Evolutionary conservation across 139 green algal species (phyloP), one percentile per base, ranked within the genome.

Genomic region (Deuterostichococcus epilithicus): DNA sequence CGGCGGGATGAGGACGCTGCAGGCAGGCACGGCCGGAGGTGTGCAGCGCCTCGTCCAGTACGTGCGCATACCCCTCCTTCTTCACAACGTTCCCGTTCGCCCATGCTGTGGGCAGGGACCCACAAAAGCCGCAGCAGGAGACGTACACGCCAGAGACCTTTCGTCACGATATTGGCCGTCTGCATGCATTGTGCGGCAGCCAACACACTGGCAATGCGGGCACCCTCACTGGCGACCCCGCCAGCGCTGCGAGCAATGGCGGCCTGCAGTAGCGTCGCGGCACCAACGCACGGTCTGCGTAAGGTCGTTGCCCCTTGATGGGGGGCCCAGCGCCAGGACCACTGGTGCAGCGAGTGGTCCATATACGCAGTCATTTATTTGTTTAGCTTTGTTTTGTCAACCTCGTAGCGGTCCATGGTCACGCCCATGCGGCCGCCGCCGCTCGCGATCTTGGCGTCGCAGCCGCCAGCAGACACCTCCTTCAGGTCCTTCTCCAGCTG

Each of bases 401-500:
- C 86, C 90, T 98, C 95, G 76, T 98, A 98, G 37, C 95, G 89
- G 74, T 99, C 95, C 95, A 99, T 99, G 70, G 94, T 97, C 36
- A 97, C 90, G 42, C 83, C 30, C 95, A 99, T 99, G 82, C 95
- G 88, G 4, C 95, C 95, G 38, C 95, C 95, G 34, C 95, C 95
- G 6, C 90, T 97, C 0, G 95, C 95, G 76, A 99, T 96, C 66
- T 87, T 86, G 23, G 87, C 92, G 78, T 99, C 95, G 26, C 74
- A 86, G 69, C 86, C 85, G 13, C 26, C 65, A 4, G 38, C 30
- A 0, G 28, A 30, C 28, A 93, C 72, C 26, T 72, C 69, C 68
- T 80, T 76, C 13, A 97, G 82, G 69, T 92, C 86, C 28, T 82
- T 83, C 80, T 95, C 86, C 77, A 98, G 85, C 73, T 91, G 68